Base-by-base conservation (phyloP, 2,329 filamentous ascomycete species). In the Septoria linicola region DNA sequence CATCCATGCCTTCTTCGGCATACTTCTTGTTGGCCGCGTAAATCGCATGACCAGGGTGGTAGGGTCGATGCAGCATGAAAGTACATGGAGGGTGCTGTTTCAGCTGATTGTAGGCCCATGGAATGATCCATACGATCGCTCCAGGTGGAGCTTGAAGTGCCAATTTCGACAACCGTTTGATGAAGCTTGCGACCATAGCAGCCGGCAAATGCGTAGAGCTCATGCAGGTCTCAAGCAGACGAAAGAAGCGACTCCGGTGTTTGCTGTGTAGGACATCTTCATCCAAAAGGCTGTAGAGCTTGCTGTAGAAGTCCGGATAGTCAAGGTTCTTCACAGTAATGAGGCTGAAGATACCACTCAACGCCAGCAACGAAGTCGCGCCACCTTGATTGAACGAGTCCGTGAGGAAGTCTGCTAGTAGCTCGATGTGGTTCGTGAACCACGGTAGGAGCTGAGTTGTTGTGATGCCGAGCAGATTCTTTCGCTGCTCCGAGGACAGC, bases 401-500 rank as follows among this genome's bases (percentile, higher is more conserved):
- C n/a, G 90, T 96, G 49, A 99, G 74, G 70, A 97, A 99, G 73
- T 99, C 93, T 78, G 96, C 90, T 27, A 99, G 79, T 34, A 95
- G 78, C 66, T 97, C 92, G 1, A 90, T 87, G 55, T 89, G 88
- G 41, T 78, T 80, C 20, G 60, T 41, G 71, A 97, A 96, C 88
- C 89, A 95, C 0, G 92, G 91, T 19, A 88, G 87, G 61, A 96
- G 89, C 27, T 83, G 83, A 35, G 81, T 81, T 1, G 88, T 84
- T 72, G 95, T 85, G 55, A 87, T 80, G 54, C 82, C 80, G 41
- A 99, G 77, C 2, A 96, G 78, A 41, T 77, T 76, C 68, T 97
- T 97, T 44, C 88, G 84, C 67, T 95, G 87, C 13, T 86, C 80
- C 57, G 84, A 83, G 41, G 78, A 81, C 42, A 90, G 77, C 3